Percentiles rank a stretch among this genome's conserved stretches.
These are phyloP conservation scores for Nepenthes gracilis DNA, from an alignment of 148 eudicot species.

Conservation along the genomic window DNA sequence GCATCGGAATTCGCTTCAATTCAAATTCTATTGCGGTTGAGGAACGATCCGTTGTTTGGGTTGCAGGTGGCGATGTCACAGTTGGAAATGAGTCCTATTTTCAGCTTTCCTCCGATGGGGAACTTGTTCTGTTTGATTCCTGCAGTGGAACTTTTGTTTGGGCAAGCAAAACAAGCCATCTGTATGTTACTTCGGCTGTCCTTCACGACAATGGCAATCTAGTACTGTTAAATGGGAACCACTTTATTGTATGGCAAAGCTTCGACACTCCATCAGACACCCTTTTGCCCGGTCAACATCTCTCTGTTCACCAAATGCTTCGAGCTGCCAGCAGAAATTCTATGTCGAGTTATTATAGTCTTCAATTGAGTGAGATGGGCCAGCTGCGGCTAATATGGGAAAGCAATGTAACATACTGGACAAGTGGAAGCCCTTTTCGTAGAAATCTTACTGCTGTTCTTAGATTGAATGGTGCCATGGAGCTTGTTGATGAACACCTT, in stretches of 20 bases:
- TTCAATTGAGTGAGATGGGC: conserved; percentile 20
- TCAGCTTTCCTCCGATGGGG: conserved; percentile 31
- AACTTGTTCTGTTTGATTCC: conserved; percentile 38
- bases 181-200: conserved; percentile 35
- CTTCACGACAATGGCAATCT: conserved; percentile 48
- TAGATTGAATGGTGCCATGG: conserved; percentile 31
- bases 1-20: conserved; percentile 39
- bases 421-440: conserved; percentile 19
- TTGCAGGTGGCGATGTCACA: conserved; percentile 37
- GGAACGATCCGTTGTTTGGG: conserved; percentile 41
- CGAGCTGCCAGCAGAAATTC: conserved; percentile 42
- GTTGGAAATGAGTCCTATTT: conserved; percentile 40
- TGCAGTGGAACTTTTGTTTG: conserved; percentile 22
- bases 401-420: conserved; percentile 32
- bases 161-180: conserved; percentile 33
- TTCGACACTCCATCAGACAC: conserved; percentile 54
- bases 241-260: conserved; percentile 52
- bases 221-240: conserved; percentile 27
- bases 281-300: conserved; percentile 40
- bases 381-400: conserved; percentile 43
- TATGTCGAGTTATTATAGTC: conserved; percentile 44
- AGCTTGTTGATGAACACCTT: conserved; percentile 31
- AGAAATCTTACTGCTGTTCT: conserved; percentile 21
- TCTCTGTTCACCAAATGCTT: conserved; percentile 24
- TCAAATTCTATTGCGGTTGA: conserved; percentile 31